Conservation (phyloP, 306 rosid genomes). For the Ormosia semicastrata region DNA sequence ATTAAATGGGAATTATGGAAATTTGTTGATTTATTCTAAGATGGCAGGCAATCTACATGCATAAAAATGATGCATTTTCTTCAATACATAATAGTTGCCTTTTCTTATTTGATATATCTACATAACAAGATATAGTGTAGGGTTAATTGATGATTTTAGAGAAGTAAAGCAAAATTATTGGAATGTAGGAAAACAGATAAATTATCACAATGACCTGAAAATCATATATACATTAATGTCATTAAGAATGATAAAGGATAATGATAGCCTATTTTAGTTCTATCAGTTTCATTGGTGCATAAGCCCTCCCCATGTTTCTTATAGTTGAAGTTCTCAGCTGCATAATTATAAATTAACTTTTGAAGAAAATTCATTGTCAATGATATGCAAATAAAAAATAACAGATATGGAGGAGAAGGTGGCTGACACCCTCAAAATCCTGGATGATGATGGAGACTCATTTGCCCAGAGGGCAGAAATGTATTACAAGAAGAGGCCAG, state of each 20-base stretch:
- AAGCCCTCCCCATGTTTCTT: neutral
- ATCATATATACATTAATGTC: neutral
- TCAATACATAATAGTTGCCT: neutral
- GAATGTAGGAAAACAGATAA: neutral
- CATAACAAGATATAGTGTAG: neutral
- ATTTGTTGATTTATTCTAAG: conserved; percentile 1
- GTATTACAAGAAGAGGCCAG: conserved; percentile 90
- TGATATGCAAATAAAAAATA: neutral
- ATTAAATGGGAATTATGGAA: neutral
- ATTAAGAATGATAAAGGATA: neutral
- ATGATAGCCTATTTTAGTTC: neutral
- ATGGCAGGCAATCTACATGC: conserved; percentile 1
- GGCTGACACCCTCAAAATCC: conserved; percentile 50
- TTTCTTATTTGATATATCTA: neutral
- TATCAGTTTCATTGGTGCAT: neutral
- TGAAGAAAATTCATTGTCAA: neutral
- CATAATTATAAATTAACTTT: neutral
- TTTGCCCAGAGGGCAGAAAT: conserved; percentile 89
- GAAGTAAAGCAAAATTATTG: neutral
- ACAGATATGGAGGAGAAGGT: conserved; percentile 96
- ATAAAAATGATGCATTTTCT: neutral
- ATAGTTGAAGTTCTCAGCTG: neutral
- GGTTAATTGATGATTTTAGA: neutral
- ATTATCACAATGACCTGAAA: neutral
- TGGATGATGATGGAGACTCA: conserved; percentile 86